Conservation (phyloP, 2,329 filamentous ascomycete genomes). For the Didymella pomorum region DNA sequence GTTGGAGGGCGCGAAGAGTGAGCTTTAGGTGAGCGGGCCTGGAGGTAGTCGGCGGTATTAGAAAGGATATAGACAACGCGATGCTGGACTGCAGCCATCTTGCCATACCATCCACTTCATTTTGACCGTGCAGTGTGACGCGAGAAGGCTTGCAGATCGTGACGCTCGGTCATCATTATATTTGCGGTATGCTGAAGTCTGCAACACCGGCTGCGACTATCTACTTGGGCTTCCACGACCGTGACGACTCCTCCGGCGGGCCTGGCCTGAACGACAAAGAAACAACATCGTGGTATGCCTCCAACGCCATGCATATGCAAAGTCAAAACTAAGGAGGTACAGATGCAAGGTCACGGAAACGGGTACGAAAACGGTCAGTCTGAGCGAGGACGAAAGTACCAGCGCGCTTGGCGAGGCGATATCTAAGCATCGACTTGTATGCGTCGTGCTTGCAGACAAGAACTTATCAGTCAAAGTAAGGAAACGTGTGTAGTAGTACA, state of each 20-base stretch:
- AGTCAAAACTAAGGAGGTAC: slow-evolving; percentile 22
- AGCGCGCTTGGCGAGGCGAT: slow-evolving; percentile 18
- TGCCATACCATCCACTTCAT: neutral
- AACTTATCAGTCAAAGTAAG: slow-evolving; percentile 17
- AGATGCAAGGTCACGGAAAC: slow-evolving; percentile 16
- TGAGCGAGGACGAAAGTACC: slow-evolving; percentile 16
- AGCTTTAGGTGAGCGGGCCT: neutral
- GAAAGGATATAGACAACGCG: neutral
- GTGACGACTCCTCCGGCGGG: neutral
- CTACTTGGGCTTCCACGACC: neutral
- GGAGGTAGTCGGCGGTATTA: neutral
- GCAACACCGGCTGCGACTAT: slow-evolving; percentile 1
- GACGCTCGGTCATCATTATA: slow-evolving; percentile 3
- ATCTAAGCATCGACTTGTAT: slow-evolving; percentile 21
- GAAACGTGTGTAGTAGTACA: slow-evolving; percentile 15
- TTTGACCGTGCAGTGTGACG: neutral
- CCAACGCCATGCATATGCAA: slow-evolving; percentile 22
- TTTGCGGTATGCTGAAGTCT: neutral
- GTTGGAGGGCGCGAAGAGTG: slow-evolving; percentile 19
- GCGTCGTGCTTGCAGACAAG: slow-evolving; percentile 17
- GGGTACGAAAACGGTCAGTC: slow-evolving; percentile 22
- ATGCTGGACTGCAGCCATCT: neutral
- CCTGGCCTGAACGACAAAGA: neutral
- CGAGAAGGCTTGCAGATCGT: neutral
- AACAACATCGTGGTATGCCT: slow-evolving; percentile 9